Evolutionary conservation across 1,284 basidiomycete species (phyloP).

Genomic region (Sporisorium iseilematis-ciliati): DNA sequence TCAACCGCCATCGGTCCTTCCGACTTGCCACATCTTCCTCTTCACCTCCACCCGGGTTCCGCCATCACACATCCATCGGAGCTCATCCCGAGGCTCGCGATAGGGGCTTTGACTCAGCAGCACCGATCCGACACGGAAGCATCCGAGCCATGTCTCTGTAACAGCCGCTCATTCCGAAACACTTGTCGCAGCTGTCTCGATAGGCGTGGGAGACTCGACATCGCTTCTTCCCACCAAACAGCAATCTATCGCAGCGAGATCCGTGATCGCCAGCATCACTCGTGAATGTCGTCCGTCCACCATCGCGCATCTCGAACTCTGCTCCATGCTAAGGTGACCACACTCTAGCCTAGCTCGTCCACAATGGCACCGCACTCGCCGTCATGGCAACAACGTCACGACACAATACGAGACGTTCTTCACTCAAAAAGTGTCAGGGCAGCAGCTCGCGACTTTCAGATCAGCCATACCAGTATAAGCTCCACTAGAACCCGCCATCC

Average conservation of each 20-base stretch:
- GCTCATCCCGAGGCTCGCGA: background rate
- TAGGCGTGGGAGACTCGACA: background rate
- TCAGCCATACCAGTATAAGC: slow-evolving; percentile 19
- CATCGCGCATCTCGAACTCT: background rate
- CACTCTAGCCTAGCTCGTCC: background rate
- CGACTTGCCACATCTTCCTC: no score
- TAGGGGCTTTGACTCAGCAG: background rate
- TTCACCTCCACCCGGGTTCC: no score
- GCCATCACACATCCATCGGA: no score
- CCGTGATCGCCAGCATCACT: background rate
- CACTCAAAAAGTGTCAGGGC: slow-evolving; percentile 24
- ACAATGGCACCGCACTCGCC: slow-evolving; percentile 26
- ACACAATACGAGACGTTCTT: slow-evolving; percentile 29
- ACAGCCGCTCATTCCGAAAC: background rate
- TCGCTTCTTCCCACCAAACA: background rate
- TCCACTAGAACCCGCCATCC: background rate
- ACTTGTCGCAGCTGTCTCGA: background rate
- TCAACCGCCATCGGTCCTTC: no score
- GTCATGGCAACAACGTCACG: slow-evolving; percentile 32
- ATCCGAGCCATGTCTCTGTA: slow-evolving; percentile 2
- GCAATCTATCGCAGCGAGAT: background rate
- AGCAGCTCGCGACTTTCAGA: slow-evolving; percentile 42
- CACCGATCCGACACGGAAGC: no score
- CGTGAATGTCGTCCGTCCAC: background rate
- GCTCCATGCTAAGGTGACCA: background rate